Evolutionary conservation across 108 stramenopile species (phyloP), one percentile per base, ranked within the genome.

Genomic region (Asterionellopsis glacialis): DNA sequence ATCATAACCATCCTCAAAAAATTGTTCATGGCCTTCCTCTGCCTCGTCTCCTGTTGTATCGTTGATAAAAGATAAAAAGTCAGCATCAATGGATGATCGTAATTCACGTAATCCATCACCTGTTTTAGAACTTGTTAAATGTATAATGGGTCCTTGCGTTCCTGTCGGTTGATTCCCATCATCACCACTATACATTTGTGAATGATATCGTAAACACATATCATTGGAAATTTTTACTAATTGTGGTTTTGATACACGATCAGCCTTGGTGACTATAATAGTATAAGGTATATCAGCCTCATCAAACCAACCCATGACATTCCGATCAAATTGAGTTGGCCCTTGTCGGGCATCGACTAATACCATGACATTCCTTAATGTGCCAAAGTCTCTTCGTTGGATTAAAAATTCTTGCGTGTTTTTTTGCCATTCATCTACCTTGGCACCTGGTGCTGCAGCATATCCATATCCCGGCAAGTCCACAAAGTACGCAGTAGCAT

Each of bases 391-490:
- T 18, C 60, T 67, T 24, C 69, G 57, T 24, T 67, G 68, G 41
- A 87, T 55, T 43, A 93, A 61, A 59, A 83, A 85, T 38, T 83
- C 58, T 67, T 90, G 88, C 10, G 92, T 93, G 33, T 67, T 60
- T n/a, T 61, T 51, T 67, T 93, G 92, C 92, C 92, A 93, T 59
- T 57, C 73, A 22, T 82, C 79, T 26, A 90, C 83, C 11, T 55
- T 45, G 38, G 80, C 56, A 41, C 78, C 81, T 3, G 92, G 92
- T 28, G 82, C 88, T 1, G 66, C 49, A 10, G 85, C 85, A 63
- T 70, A 93, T 11, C 92, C 92, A 70, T 86, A 93, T 11, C 92
- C 92, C 0, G 92, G 88, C 18, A 90, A 65, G 55, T 92, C 91
- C 3, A 92, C 81, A 0, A 89, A 56, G 47, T 55, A 85, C 22